phyloP scores from a whole-genome alignment of 495 filamentous ascomycete species.

The Haplographium delicatum region DNA sequence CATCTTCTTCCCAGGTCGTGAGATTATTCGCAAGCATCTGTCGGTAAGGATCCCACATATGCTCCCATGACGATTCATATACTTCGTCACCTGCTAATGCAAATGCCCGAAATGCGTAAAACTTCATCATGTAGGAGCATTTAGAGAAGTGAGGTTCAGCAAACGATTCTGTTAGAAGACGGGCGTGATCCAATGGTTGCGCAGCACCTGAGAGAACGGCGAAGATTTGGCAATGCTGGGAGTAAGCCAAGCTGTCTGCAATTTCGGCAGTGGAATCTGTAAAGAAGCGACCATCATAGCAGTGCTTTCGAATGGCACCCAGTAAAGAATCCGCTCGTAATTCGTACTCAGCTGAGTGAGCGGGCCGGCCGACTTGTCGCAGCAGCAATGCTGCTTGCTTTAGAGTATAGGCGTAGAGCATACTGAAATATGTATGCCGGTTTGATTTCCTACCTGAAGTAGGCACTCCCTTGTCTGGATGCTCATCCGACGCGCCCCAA shows the following conservation, averaged over 20 bases:
- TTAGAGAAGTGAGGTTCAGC: constrained; percentile 28
- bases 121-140: constrained; percentile 37
- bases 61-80: constrained; percentile 17
- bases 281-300: constrained; percentile 27
- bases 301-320: constrained; percentile 28
- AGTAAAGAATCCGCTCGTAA: constrained; percentile 22
- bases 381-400: constrained; percentile 27
- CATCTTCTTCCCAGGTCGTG: constrained; percentile 38
- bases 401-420: constrained; percentile 34
- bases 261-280: constrained; percentile 7
- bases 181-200: neutral
- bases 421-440: constrained; percentile 29
- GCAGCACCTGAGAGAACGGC: constrained; percentile 32
- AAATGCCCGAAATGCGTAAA: constrained; percentile 35
- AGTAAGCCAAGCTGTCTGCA: constrained; percentile 27
- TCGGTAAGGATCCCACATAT: constrained; percentile 31
- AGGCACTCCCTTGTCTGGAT: constrained; percentile 35
- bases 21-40: constrained; percentile 33
- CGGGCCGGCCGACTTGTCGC: constrained; percentile 29
- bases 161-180: constrained; percentile 25
- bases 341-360: constrained; percentile 32
- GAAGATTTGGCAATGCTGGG: constrained; percentile 35
- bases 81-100: constrained; percentile 11
- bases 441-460: constrained; percentile 16
- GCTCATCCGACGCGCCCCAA: constrained; percentile 32